Percentiles rank a stretch among this genome's conserved stretches.
Evolutionary conservation across 805 yeast genomes (phyloP).

Genomic region (Nakazawaea pomicola): DNA sequence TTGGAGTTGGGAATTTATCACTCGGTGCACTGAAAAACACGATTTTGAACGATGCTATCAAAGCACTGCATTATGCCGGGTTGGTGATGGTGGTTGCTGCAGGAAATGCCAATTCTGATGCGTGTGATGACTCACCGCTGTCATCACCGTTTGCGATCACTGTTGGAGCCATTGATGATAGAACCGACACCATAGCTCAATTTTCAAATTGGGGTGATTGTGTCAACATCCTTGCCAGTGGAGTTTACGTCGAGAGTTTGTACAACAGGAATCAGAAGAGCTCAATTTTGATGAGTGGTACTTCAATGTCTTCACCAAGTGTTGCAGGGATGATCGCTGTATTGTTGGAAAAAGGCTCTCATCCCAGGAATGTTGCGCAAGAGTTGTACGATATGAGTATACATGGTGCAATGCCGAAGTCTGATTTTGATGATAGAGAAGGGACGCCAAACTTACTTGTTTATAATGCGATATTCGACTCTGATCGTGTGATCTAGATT

Average conservation of each 20-base stretch:
- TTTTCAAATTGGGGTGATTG: conserved; percentile 95
- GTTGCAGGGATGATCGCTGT: conserved; percentile 64
- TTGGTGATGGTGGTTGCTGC: conserved; percentile 77
- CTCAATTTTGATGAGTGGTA: conserved; percentile 52
- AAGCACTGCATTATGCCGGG: conserved; percentile 71
- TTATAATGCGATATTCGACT: not conserved
- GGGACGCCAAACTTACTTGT: too few species aligned
- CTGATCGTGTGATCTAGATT: not conserved
- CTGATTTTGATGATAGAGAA: too few species aligned
- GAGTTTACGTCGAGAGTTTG: conserved; percentile 61
- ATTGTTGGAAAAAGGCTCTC: conserved; percentile 46
- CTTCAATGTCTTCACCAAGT: conserved; percentile 78
- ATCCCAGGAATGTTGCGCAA: conserved; percentile 34
- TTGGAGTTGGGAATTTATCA: conserved; percentile 74
- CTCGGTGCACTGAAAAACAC: conserved; percentile 69
- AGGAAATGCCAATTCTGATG: conserved; percentile 74
- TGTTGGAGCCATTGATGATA: conserved; percentile 86
- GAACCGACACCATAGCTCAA: conserved; percentile 60
- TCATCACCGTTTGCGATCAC: conserved; percentile 68
- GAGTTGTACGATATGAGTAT: conserved; percentile 42
- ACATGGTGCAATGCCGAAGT: conserved; percentile 39
- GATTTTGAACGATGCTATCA: conserved; percentile 68
- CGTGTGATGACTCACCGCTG: conserved; percentile 85
- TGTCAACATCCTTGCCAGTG: conserved; percentile 82
- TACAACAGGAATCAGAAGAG: conserved; percentile 24